phyloP scores from a whole-genome alignment of 2,329 filamentous ascomycete genomes.

The Endoconidiophora laricicola region DNA sequence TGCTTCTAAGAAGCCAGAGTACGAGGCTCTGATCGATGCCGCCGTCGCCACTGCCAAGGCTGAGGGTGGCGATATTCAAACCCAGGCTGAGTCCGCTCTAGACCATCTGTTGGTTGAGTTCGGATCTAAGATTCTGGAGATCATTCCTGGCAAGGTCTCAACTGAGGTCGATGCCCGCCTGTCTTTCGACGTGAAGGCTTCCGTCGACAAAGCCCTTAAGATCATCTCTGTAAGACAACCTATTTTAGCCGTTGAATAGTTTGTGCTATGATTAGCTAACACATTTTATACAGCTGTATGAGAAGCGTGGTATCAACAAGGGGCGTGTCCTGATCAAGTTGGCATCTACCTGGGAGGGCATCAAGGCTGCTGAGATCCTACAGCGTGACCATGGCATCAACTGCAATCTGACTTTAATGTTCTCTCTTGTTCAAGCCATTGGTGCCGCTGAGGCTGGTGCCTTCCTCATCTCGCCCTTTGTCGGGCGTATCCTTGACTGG shows the following conservation, averaged over 20 bases:
- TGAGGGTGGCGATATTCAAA: slow-evolving; percentile 49
- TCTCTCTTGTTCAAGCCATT: slow-evolving; percentile 88
- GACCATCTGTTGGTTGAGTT: slow-evolving; percentile 95
- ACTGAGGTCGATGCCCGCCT: slow-evolving; percentile 94
- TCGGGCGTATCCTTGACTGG: slow-evolving; percentile 98
- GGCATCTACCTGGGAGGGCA: slow-evolving; percentile 97
- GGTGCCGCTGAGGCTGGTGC: slow-evolving; percentile 87
- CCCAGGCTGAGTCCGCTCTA: slow-evolving; percentile 76
- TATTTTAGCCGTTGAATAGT: slow-evolving; percentile 8
- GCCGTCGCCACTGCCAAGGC: slow-evolving; percentile 77
- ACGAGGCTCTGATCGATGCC: slow-evolving; percentile 76
- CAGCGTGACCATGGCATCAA: slow-evolving; percentile 94
- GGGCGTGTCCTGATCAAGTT: slow-evolving; percentile 97
- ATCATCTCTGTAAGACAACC: slow-evolving; percentile 65
- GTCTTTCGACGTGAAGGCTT: slow-evolving; percentile 87
- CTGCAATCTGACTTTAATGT: slow-evolving; percentile 98
- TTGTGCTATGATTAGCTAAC: neutral
- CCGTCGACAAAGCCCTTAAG: slow-evolving; percentile 87
- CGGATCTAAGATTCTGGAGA: slow-evolving; percentile 90
- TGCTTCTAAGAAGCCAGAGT: slow-evolving; percentile 94
- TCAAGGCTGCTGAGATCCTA: slow-evolving; percentile 94
- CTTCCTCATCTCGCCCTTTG: slow-evolving; percentile 98
- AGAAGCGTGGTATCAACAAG: slow-evolving; percentile 78
- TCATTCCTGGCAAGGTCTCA: slow-evolving; percentile 96
- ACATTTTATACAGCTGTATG: slow-evolving; percentile 57